A percentile compares a stretch with the other conserved stretches of the same genome.
Evolutionary conservation across 495 filamentous ascomycete genomes (phyloP).

Genomic region (Penicillium lagena): DNA sequence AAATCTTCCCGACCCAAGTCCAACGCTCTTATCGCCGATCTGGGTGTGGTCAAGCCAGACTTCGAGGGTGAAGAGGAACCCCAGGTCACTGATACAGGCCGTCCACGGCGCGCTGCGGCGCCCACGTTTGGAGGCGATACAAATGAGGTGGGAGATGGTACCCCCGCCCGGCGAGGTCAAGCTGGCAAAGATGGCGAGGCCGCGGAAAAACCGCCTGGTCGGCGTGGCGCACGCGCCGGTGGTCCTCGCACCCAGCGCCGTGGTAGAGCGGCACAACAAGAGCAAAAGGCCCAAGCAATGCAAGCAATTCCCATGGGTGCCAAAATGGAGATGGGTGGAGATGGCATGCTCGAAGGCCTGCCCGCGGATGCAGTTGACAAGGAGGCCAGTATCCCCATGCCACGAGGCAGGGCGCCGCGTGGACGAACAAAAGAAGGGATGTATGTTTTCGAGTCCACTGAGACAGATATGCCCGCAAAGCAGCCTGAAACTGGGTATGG

Average conservation of each 20-base stretch:
- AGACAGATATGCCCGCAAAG: slow-evolving; percentile 25
- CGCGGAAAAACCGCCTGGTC: slow-evolving; percentile 48
- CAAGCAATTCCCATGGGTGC: slow-evolving; percentile 11
- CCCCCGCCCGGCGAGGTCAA: slow-evolving; percentile 40
- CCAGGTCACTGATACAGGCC: slow-evolving; percentile 60
- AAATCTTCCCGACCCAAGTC: slow-evolving; percentile 57
- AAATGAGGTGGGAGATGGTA: slow-evolving; percentile 41
- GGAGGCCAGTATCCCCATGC: slow-evolving; percentile 12
- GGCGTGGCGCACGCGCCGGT: slow-evolving; percentile 40
- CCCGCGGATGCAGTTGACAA: slow-evolving; percentile 15
- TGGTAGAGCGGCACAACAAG: slow-evolving; percentile 28
- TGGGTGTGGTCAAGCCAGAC: slow-evolving; percentile 52
- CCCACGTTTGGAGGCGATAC: slow-evolving; percentile 59
- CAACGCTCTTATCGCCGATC: slow-evolving; percentile 68
- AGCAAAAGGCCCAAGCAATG: slow-evolving; percentile 19
- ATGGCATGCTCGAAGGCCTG: slow-evolving; percentile 20
- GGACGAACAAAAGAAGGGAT: slow-evolving; percentile 32
- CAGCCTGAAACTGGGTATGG: slow-evolving; percentile 34
- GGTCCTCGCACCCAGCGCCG: slow-evolving; percentile 31
- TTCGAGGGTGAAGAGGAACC: slow-evolving; percentile 50
- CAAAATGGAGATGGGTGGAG: slow-evolving; percentile 27
- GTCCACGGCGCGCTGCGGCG: slow-evolving; percentile 63
- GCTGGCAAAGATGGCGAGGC: slow-evolving; percentile 43
- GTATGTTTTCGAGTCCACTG: slow-evolving; percentile 37
- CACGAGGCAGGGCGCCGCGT: slow-evolving; percentile 26